Evolutionary conservation across 2,329 filamentous ascomycete genomes (phyloP), one percentile per base, ranked within the genome.

Genomic region (Zelopaecilomyces penicillatus): DNA sequence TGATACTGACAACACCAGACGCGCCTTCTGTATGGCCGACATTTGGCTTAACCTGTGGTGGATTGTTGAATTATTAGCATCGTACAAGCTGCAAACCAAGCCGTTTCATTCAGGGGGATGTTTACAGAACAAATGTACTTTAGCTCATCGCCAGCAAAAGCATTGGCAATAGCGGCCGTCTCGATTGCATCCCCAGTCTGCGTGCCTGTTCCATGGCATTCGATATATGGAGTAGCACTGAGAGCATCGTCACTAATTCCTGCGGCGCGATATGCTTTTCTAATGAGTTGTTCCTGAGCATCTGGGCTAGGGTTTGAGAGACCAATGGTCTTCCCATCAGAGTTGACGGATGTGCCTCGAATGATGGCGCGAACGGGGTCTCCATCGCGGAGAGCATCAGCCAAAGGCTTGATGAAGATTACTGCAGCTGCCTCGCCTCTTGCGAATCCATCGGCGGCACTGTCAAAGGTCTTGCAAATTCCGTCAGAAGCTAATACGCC

Each of bases 391-490:
- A 80, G 50, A 1, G 78, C 78, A 48, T 75, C 68, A 2, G 64
- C 59, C 0, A 81, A 61, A 1, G 65, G 66, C 58, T 82, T 82
- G 3, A 83, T 50, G 3, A 80, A 56, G 2, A 82, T 55, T 8
- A 72, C 65, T 0, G 66, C 74, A 12, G 73, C 62, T 0, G 76
- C 79, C 52, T 83, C 79, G 1, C 75, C 78, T 10, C 78, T 69
- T 1, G 69, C 75, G 54, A 81, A 83, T 11, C 56, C 56, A 50
- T 67, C 59, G 6, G 74, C 78, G 4, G 64, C 64, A 5, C 62
- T 55, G 51, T 78, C 77, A 54, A 73, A 78, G 10, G 70, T 69
- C 44, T 66, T 65, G 29, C 59, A 66, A 34, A 51, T 50, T 11
- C 63, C 59, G 3, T 65, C 59, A 4, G 64, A 57, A 7, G 56